Percentiles rank a stretch among this genome's conserved stretches.
Evolutionary conservation across 768 basidiomycete genomes (phyloP).

Genomic region (Psilocybe azurescens): DNA sequence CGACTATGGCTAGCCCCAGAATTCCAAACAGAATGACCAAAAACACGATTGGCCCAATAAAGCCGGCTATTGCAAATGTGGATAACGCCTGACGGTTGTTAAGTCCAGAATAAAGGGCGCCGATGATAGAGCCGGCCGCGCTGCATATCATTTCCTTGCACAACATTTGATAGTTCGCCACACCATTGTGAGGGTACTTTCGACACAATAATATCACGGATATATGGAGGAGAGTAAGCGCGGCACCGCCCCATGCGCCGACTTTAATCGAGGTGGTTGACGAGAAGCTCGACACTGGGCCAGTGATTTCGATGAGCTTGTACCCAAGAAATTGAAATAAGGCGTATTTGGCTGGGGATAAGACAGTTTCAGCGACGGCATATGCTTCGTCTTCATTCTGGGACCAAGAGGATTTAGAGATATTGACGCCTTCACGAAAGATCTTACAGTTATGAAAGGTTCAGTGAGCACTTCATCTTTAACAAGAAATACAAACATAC

Average conservation of each 20-base stretch:
- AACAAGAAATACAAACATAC: background rate
- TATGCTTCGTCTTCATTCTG: slow-evolving; percentile 4
- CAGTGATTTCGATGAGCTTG: slow-evolving; percentile 19
- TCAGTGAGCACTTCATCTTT: background rate
- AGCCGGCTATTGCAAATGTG: slow-evolving; percentile 22
- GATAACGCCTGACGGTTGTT: slow-evolving; percentile 10
- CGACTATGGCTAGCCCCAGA: slow-evolving; percentile 15
- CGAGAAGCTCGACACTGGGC: slow-evolving; percentile 8
- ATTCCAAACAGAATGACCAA: slow-evolving; percentile 21
- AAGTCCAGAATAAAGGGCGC: slow-evolving; percentile 17
- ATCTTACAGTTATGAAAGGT: background rate
- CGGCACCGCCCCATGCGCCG: slow-evolving; percentile 30
- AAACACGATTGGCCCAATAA: slow-evolving; percentile 26
- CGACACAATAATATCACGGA: slow-evolving; percentile 17
- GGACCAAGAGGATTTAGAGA: background rate
- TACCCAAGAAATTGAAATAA: slow-evolving; percentile 31
- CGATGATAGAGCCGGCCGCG: slow-evolving; percentile 25
- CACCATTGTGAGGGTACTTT: background rate
- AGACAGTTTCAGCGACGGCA: slow-evolving; percentile 27
- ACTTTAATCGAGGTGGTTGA: slow-evolving; percentile 20
- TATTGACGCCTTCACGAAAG: slow-evolving; percentile 4
- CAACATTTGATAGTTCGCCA: slow-evolving; percentile 15
- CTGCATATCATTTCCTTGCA: slow-evolving; percentile 30
- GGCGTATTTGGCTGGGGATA: slow-evolving; percentile 36
- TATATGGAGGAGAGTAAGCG: slow-evolving; percentile 27